Evolutionary conservation across 2,329 filamentous ascomycete genomes (phyloP).

Genomic region (Neoascochyta sp.): DNA sequence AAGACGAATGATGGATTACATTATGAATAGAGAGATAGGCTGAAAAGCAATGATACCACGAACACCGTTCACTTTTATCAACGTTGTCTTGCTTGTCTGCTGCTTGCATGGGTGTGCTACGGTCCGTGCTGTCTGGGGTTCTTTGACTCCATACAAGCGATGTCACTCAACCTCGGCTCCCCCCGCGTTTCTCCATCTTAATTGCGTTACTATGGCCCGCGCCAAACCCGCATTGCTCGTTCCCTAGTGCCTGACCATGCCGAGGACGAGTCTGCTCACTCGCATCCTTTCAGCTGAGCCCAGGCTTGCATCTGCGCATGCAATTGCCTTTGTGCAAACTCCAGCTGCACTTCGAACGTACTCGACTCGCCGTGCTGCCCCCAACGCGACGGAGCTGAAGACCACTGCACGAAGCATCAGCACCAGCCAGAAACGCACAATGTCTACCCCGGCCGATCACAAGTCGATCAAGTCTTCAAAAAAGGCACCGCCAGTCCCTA

Average conservation of each 20-base stretch:
- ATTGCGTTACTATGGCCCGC: constrained; percentile 23
- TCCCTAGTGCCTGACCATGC: constrained; percentile 24
- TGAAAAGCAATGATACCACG: constrained; percentile 39
- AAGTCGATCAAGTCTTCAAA: constrained; percentile 25
- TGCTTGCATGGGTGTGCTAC: constrained; percentile 3
- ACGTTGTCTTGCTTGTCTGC: not conserved
- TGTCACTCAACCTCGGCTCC: constrained; percentile 29
- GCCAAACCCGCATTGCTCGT: constrained; percentile 7
- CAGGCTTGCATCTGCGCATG: not conserved
- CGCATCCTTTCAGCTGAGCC: constrained; percentile 10
- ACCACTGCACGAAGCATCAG: not conserved
- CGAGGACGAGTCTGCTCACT: constrained; percentile 9
- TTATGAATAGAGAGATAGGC: constrained; percentile 18
- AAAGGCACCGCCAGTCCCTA: constrained; percentile 47
- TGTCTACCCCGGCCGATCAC: constrained; percentile 35
- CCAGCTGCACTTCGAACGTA: too few relatives aligned
- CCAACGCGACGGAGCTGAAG: too few relatives aligned
- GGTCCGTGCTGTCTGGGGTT: constrained; percentile 1
- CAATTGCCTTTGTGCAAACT: too few relatives aligned
- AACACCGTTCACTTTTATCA: constrained; percentile 12
- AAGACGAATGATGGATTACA: constrained; percentile 25
- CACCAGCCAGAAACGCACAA: constrained; percentile 14
- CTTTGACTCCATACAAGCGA: constrained; percentile 1
- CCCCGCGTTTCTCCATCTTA: constrained; percentile 21
- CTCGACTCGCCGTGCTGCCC: too few relatives aligned